Base-by-base conservation (phyloP, 192 early-diverging fungal species). In the Coemansia interrupta region DNA sequence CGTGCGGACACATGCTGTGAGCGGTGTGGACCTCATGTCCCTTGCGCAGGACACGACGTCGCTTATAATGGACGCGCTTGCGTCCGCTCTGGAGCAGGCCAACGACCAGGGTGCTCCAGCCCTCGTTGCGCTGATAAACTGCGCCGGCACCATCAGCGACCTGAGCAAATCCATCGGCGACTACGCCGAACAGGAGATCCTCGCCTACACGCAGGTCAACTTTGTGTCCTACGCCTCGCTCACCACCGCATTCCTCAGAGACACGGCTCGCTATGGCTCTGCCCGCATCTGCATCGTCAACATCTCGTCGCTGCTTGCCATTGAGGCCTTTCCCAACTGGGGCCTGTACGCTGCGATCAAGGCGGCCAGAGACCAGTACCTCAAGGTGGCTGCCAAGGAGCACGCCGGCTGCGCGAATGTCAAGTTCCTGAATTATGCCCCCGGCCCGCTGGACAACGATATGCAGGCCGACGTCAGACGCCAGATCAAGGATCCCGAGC, bases 371-470 rank as follows among this genome's bases (percentile, higher is more conserved):
- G 89, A 95, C 57, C 84, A 86, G 80, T 72, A 89, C 23, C 67
- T 90, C 28, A 57, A 80, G 18, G 84, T 87, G 0, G 78, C 90
- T 3, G 92, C 90, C 13, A n/a, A 70, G 11, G 92, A 94, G 61
- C 64, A 90, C 18, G 5, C 5, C 39, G 66, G 51, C 40, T 72
- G 64, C 32, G 26, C 54, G 24, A 61, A 80, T 32, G 68, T 88
- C 43, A 83, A 86, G 54, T 82, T 86, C 13, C 73, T 95, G 38
- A 91, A 79, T 58, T 95, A 95, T 73, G 90, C 93, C 3, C 93
- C 93, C 2, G 93, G 93, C 13, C 93, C 93, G 28, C 68, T 95
- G 50, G 89, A 93, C 43, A 90, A 87, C 46, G 80, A 86, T 30
- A 92, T 93, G 92, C 91, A 93, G 71, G 65, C 69, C 1, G 60